Evolutionary conservation across 2,329 filamentous ascomycete species (phyloP), one percentile per base, ranked within the genome.

Genomic region (Fusarium praegraminearum): DNA sequence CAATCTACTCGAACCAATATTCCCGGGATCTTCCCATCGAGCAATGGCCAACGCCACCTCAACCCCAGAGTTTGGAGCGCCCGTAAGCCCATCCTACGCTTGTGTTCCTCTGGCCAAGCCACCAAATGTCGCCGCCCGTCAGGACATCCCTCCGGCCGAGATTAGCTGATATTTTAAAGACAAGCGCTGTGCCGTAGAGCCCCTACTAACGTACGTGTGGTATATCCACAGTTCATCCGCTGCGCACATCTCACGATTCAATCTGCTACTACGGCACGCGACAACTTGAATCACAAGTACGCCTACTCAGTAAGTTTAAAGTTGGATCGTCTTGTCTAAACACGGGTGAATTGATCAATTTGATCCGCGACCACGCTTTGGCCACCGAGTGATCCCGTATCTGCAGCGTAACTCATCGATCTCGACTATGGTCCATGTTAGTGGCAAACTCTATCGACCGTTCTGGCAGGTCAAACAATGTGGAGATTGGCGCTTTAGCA

Each of bases 391-490:
- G 49, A 35, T 51, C 49, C 26, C 20, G 24, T 51, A 40, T 40
- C 22, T 33, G 9, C 15, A 24, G 5, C 26, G 10, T 16, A 35
- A 16, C 43, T 35, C 20, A 43, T 22, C 22, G 36, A 26, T 51
- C 35, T 28, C 35, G 24, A 28, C 24, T 41, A n/a, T n/a, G 15
- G 22, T 20, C 15, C 33, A 7, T 20, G 7, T 51, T 51, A 40
- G 33, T 20, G 6, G 33, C 9, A 51, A 51, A 51, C 49, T 41
- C 26, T 40, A 20, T 28, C 18, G 28, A n/a, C 49, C 15, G 35
- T 51, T 51, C 24, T 41, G 33, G 33, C 49, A 40, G 24, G 16
- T 51, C 49, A 41, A 51, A 41, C 49, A 51, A 40, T 51, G 46
- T 50, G 46, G 46, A 35, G 46, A 50, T 50, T 50, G 36, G 12